Percentiles rank a stretch among this genome's conserved stretches.
phyloP scores from a whole-genome alignment of 768 basidiomycete genomes.

The Lyophyllum semitale region DNA sequence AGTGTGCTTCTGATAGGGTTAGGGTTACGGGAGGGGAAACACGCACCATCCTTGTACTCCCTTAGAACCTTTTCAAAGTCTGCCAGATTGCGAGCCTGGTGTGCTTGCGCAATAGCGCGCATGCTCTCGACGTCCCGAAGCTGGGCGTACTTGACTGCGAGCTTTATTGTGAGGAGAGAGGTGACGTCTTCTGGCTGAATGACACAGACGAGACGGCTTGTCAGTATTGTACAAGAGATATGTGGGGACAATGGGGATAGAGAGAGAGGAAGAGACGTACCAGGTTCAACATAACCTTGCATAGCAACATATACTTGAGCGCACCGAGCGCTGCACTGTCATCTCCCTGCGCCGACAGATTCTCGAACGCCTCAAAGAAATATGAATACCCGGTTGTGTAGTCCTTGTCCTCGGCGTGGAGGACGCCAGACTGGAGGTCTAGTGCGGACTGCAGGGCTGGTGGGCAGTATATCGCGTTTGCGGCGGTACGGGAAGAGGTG shows the following conservation, averaged over 20 bases:
- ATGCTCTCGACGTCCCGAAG: slow-evolving; percentile 91
- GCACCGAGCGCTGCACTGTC: slow-evolving; percentile 70
- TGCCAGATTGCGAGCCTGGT: slow-evolving; percentile 85
- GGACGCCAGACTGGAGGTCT: slow-evolving; percentile 63
- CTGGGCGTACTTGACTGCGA: slow-evolving; percentile 86
- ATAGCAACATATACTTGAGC: slow-evolving; percentile 96
- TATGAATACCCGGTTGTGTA: slow-evolving; percentile 97
- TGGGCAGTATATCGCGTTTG: slow-evolving; percentile 91
- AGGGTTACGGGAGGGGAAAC: background rate
- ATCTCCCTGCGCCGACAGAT: slow-evolving; percentile 76
- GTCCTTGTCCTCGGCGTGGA: slow-evolving; percentile 97
- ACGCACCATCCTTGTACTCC: slow-evolving; percentile 77
- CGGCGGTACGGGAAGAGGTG: slow-evolving; percentile 89
- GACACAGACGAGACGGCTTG: too few relatives aligned
- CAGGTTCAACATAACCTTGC: slow-evolving; percentile 97
- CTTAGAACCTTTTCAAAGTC: slow-evolving; percentile 87
- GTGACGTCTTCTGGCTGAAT: slow-evolving; percentile 90
- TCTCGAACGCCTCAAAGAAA: slow-evolving; percentile 97
- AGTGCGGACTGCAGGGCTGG: slow-evolving; percentile 45
- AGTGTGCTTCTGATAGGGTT: background rate
- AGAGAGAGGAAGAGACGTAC: slow-evolving; percentile 45
- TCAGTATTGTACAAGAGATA: too few relatives aligned
- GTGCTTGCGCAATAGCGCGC: slow-evolving; percentile 93
- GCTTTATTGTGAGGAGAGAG: slow-evolving; percentile 81
- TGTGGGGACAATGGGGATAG: background rate